Base-by-base conservation (phyloP, 331 rosid genomes). In the Pyracantha coccinea region DNA sequence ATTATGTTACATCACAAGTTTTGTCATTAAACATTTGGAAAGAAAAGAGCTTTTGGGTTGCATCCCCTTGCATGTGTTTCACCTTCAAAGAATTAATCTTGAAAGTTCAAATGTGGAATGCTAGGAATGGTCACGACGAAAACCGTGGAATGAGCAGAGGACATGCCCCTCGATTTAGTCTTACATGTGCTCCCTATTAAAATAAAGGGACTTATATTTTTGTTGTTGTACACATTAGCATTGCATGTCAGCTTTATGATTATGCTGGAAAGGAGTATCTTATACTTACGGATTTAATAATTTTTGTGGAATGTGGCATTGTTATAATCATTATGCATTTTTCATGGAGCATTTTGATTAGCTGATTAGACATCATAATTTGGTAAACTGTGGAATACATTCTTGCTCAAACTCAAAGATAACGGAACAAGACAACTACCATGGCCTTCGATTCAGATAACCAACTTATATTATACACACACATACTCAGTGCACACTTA, bases 341-440 rank as follows among this genome's bases (percentile, higher is more conserved):
- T 38, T 38, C 45, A 38, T 38, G 45, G 45, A 38, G 45, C 45
- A 38, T 20, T 57, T 65, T 27, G 16, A 68, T 73, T 70, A 31
- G 75, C 23, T 58, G 52, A 69, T 24, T 72, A 38, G 57, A 66
- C 45, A 67, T 28, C 32, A 14, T 9, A 59, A 76, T 61, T 62
- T 10, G 29, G 63, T 50, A 64, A 27, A 58, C 70, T 44, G 29
- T 73, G 52, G 52, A 74, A 74, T 15, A 67, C 1, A 64, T 64
- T 74, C 32, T 79, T 77, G 77, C 68, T 33, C 28, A 35, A 63
- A 52, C 29, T 38, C 78, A 78, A 55, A 74, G 61, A 67, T 58
- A 38, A 79, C 6, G 68, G 45, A 45, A 73, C 9, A 20, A 6
- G 24, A 28, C 27, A 11, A 60, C 75, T 32, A 64, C 11, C 7